Evolutionary conservation across 768 basidiomycete genomes (phyloP).

Genomic region (Cytidiella melzeri): DNA sequence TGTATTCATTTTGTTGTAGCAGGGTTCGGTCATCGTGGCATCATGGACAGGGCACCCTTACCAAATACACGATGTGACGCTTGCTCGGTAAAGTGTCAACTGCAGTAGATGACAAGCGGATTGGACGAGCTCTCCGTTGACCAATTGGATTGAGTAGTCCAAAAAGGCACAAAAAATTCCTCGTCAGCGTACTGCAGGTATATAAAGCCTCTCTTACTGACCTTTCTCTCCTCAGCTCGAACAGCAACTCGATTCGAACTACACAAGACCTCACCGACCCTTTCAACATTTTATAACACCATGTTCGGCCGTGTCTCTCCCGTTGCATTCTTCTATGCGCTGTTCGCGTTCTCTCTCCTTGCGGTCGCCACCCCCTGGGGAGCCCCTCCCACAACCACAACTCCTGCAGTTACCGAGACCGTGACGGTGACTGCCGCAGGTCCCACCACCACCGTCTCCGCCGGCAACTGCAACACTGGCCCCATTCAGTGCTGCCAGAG

Average conservation of each 20-base stretch:
- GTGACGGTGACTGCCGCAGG: slow-evolving; percentile 9
- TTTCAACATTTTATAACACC: neutral
- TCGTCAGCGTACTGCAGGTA: neutral
- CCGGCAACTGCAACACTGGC: slow-evolving; percentile 15
- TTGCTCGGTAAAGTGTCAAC: neutral
- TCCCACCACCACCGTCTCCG: slow-evolving; percentile 5
- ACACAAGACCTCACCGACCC: neutral
- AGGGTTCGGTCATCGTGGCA: neutral
- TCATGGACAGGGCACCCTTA: neutral
- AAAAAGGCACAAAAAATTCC: neutral
- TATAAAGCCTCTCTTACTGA: neutral
- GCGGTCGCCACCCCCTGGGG: slow-evolving; percentile 15
- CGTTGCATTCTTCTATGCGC: slow-evolving; percentile 6
- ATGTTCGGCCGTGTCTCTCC: slow-evolving; percentile 12
- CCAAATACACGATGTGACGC: neutral
- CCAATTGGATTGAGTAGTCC: neutral
- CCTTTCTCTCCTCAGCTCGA: slow-evolving; percentile 1
- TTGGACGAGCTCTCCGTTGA: neutral
- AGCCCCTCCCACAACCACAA: neutral
- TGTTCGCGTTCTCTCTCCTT: slow-evolving; percentile 16
- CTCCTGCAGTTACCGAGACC: slow-evolving; percentile 9
- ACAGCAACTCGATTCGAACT: neutral
- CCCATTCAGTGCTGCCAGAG: slow-evolving; percentile 20
- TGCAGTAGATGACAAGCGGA: neutral
- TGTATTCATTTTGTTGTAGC: neutral